Evolutionary conservation across 73 alveolate species (phyloP).

Genomic region (Paramecium tetraurelia): DNA sequence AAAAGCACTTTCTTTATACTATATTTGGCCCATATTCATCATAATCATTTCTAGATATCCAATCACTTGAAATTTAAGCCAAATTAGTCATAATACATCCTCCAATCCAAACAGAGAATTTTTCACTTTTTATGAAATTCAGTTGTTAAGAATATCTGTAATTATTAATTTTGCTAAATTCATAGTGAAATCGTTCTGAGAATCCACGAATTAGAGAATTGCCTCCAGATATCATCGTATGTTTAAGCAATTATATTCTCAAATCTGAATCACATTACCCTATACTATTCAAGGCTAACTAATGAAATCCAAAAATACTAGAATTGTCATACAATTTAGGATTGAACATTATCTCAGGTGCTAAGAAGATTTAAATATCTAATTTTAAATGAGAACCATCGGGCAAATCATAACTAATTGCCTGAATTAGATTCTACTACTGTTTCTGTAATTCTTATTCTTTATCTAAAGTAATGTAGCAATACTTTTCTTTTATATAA

Average conservation of each 20-base stretch:
- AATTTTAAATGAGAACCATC: background rate
- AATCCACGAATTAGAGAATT: slow-evolving; percentile 86
- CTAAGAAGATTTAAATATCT: background rate
- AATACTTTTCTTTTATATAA: slow-evolving; percentile 89
- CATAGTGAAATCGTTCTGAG: slow-evolving; percentile 79
- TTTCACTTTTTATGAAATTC: background rate
- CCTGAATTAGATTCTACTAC: background rate
- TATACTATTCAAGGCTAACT: background rate
- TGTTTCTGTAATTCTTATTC: slow-evolving; percentile 69
- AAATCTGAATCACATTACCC: slow-evolving; percentile 74
- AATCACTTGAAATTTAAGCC: background rate
- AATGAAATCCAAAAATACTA: background rate
- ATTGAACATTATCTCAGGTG: background rate
- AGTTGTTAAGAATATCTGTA: slow-evolving; percentile 63
- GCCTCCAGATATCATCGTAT: slow-evolving; percentile 84
- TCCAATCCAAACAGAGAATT: slow-evolving; percentile 80
- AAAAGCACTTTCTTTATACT: background rate
- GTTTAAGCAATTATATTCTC: slow-evolving; percentile 75
- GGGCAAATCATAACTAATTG: background rate
- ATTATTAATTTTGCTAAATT: slow-evolving; percentile 69
- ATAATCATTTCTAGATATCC: background rate
- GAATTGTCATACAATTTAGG: background rate
- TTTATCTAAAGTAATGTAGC: slow-evolving; percentile 86
- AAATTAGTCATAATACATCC: slow-evolving; percentile 75
- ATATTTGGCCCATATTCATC: background rate